These are phyloP conservation scores for Ammopiptanthus mongolicus DNA, from an alignment of 306 rosid genomes.

Conservation along the genomic window DNA sequence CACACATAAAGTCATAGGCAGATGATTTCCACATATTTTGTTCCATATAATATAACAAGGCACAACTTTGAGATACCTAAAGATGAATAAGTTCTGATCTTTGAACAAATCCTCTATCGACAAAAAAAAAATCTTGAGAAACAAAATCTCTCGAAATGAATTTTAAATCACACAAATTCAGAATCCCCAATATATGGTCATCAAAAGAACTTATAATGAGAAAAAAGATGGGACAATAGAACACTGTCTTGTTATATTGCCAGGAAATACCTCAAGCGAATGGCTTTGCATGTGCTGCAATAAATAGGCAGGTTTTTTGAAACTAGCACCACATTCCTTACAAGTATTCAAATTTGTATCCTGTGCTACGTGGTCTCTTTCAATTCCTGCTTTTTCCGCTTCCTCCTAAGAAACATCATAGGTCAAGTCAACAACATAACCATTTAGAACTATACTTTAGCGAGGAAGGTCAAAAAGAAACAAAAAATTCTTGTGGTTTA, in stretches of 20 bases:
- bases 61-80: background rate
- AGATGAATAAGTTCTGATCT: background rate
- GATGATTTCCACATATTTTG: background rate
- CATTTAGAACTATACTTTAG: background rate
- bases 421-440: background rate
- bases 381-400: conserved; percentile 15
- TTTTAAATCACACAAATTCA: background rate
- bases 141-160: background rate
- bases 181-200: background rate
- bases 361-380: background rate
- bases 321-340: conserved; percentile 49
- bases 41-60: background rate
- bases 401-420: conserved; percentile 31
- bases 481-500: background rate
- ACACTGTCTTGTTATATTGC: too few species aligned
- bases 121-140: background rate
- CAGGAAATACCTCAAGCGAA: conserved; percentile 50
- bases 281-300: conserved; percentile 70
- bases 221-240: background rate
- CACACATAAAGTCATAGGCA: background rate
- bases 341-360: conserved; percentile 36
- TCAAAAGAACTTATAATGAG: background rate
- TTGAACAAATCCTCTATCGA: background rate
- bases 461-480: background rate
- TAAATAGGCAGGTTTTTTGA: conserved; percentile 53